phyloP scores from a whole-genome alignment of 352 stramenopile genomes.

The Globisporangium radiosum region DNA sequence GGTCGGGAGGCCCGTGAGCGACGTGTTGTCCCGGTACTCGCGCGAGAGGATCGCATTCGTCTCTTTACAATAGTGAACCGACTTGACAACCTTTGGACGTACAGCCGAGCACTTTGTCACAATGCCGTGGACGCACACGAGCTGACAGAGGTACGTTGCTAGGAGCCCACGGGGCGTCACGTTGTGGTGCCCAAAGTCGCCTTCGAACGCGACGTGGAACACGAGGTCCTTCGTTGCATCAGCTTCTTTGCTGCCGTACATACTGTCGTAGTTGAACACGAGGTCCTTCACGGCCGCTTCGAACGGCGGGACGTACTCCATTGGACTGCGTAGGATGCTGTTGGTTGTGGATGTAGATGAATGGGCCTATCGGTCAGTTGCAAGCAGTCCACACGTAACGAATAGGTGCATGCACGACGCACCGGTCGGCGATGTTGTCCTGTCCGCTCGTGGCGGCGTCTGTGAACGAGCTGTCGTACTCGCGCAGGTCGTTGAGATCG shows the following conservation, averaged over 20 bases:
- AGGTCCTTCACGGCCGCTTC: conserved; percentile 77
- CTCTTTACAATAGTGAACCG: conserved; percentile 97
- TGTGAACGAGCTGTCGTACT: conserved; percentile 85
- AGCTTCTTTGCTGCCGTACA: conserved; percentile 73
- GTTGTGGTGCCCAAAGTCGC: conserved; percentile 90
- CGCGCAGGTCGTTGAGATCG: conserved; percentile 87
- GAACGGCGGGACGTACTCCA: conserved; percentile 81
- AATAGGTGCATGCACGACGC: conserved; percentile 1
- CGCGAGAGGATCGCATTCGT: conserved; percentile 91
- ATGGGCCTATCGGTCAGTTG: not conserved
- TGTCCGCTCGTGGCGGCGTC: conserved; percentile 40
- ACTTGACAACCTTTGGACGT: conserved; percentile 96
- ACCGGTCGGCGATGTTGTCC: conserved; percentile 72
- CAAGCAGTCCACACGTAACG: not conserved
- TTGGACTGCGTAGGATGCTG: conserved; percentile 64
- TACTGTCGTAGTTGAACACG: conserved; percentile 77
- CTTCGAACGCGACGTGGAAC: conserved; percentile 89
- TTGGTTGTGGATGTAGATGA: not conserved
- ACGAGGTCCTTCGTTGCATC: conserved; percentile 65
- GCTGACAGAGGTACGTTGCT: conserved; percentile 86
- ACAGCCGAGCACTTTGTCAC: conserved; percentile 97
- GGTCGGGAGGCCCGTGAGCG: conserved; percentile 86
- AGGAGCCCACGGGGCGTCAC: conserved; percentile 92
- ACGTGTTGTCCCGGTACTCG: conserved; percentile 97
- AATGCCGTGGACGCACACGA: conserved; percentile 99